Conservation (phyloP, 495 filamentous ascomycete genomes). For the Xylaria grammica region DNA sequence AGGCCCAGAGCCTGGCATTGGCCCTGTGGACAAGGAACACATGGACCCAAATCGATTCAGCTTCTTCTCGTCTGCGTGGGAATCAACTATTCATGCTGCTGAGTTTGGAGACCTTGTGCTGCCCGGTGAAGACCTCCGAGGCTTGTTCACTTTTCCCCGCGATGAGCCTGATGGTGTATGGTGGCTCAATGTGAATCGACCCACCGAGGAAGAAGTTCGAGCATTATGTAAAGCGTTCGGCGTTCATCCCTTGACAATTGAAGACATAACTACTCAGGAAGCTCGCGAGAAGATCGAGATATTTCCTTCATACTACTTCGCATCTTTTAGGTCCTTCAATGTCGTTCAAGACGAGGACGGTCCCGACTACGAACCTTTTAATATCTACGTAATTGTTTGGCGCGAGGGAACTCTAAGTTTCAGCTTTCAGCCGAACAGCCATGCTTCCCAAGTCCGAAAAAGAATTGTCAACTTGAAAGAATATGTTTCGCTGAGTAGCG, state of each 20-base stretch:
- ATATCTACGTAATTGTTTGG: slow-evolving; percentile 96
- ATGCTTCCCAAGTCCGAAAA: slow-evolving; percentile 86
- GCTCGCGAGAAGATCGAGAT: slow-evolving; percentile 97
- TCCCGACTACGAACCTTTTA: slow-evolving; percentile 86
- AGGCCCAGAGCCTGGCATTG: slow-evolving; percentile 19
- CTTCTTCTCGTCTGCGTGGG: slow-evolving; percentile 93
- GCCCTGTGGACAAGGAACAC: slow-evolving; percentile 31
- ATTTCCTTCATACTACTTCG: slow-evolving; percentile 96
- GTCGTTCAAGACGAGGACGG: slow-evolving; percentile 69
- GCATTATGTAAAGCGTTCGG: slow-evolving; percentile 90
- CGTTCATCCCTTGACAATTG: slow-evolving; percentile 89
- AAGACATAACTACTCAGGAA: slow-evolving; percentile 94
- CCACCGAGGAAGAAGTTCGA: slow-evolving; percentile 85
- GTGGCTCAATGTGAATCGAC: slow-evolving; percentile 95
- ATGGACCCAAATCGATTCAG: slow-evolving; percentile 78
- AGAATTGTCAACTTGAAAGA: slow-evolving; percentile 92
- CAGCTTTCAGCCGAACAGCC: slow-evolving; percentile 82
- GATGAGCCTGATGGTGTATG: slow-evolving; percentile 79
- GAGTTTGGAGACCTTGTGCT: slow-evolving; percentile 86
- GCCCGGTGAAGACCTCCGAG: slow-evolving; percentile 85
- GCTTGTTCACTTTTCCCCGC: slow-evolving; percentile 77
- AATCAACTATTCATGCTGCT: slow-evolving; percentile 87
- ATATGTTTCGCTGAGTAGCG: slow-evolving; percentile 87
- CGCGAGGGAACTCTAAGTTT: slow-evolving; percentile 94
- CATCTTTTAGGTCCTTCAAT: slow-evolving; percentile 92